These are phyloP conservation scores for Yamadazyma conglobata DNA, from an alignment of 1,139 yeast genomes.

Conservation along the genomic window DNA sequence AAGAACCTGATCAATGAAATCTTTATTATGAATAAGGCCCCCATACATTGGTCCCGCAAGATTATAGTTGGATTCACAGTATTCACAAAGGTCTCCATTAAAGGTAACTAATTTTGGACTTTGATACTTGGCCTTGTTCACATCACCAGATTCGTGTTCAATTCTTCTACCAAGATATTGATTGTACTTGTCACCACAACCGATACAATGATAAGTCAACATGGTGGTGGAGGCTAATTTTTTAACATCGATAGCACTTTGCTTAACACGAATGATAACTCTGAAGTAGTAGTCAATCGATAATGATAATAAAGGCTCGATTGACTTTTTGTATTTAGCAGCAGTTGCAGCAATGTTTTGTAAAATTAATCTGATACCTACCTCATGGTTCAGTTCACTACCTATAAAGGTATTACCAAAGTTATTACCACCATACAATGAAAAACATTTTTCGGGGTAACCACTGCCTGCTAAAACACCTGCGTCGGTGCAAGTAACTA, in stretches of 20 bases:
- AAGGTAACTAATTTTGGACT: constrained; percentile 33
- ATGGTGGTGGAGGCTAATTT: constrained; percentile 69
- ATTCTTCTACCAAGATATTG: constrained; percentile 73
- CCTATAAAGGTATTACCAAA: constrained; percentile 74
- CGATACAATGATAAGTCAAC: constrained; percentile 79
- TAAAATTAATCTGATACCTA: constrained; percentile 81
- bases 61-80: constrained; percentile 68
- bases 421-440: constrained; percentile 74
- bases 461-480: constrained; percentile 95
- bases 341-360: constrained; percentile 77
- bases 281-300: constrained; percentile 93
- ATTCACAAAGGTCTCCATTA: constrained; percentile 54
- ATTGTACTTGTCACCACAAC: constrained; percentile 70
- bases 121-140: constrained; percentile 28
- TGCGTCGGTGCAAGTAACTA: constrained; percentile 94
- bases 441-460: constrained; percentile 94
- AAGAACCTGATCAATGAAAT: constrained; percentile 63
- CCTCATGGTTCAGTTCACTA: constrained; percentile 86
- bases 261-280: constrained; percentile 70
- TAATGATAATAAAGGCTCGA: constrained; percentile 80
- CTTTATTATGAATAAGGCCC: constrained; percentile 67
- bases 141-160: constrained; percentile 14
- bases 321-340: constrained; percentile 80
- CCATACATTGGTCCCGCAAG: constrained; percentile 98
- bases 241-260: constrained; percentile 80